Conservation (phyloP, 495 filamentous ascomycete genomes). For the Aspergillus kassunensis region DNA sequence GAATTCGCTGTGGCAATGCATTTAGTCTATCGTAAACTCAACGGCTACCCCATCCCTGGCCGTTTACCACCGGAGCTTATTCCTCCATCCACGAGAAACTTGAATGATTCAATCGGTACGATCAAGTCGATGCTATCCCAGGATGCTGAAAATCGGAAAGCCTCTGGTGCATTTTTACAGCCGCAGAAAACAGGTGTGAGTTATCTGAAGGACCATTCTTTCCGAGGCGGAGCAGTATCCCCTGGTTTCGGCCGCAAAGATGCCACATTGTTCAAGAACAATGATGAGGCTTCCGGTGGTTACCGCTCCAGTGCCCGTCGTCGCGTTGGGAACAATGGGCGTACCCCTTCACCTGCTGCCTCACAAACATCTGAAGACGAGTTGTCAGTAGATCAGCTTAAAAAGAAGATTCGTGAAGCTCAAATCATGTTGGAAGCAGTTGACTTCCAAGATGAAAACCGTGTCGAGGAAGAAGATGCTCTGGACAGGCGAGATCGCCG, state of each 20-base stretch:
- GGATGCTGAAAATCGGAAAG: conserved; percentile 82
- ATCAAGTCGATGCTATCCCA: conserved; percentile 89
- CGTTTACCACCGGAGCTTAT: conserved; percentile 90
- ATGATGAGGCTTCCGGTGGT: conserved; percentile 78
- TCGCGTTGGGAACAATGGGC: conserved; percentile 65
- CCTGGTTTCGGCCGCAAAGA: conserved; percentile 66
- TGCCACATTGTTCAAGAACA: conserved; percentile 94
- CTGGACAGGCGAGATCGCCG: conserved; percentile 86
- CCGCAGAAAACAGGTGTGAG: conserved; percentile 97
- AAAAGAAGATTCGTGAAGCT: conserved; percentile 91
- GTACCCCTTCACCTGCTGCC: conserved; percentile 70
- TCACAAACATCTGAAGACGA: conserved; percentile 82
- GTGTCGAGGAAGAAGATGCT: conserved; percentile 84
- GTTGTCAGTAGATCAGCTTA: conserved; percentile 77
- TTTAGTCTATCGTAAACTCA: conserved; percentile 94
- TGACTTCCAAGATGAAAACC: conserved; percentile 92
- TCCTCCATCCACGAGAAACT: conserved; percentile 90
- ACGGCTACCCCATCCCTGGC: conserved; percentile 91
- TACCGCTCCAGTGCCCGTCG: conserved; percentile 94
- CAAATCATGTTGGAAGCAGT: conserved; percentile 95
- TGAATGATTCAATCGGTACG: conserved; percentile 86
- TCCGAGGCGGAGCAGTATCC: conserved; percentile 55
- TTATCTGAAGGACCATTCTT: conserved; percentile 94
- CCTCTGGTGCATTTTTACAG: conserved; percentile 76
- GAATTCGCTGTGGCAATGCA: conserved; percentile 99